phyloP scores from a whole-genome alignment of 2,329 filamentous ascomycete species.

The Paecilomyces sp. region DNA sequence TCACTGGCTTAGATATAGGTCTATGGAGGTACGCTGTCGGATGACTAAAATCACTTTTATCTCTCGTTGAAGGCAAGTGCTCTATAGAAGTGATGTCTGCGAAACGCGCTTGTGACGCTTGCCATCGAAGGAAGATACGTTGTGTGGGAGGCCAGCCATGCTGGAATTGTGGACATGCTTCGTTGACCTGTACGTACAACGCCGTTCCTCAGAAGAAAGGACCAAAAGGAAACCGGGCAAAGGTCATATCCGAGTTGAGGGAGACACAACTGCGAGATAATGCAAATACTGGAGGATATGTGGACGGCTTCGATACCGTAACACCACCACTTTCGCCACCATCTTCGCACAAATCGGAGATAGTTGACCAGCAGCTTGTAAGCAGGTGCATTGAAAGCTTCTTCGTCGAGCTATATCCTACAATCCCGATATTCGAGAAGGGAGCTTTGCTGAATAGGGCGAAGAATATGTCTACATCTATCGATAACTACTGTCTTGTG shows the following conservation, averaged over 20 bases:
- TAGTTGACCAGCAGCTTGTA: slow-evolving; percentile 57
- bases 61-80: background rate
- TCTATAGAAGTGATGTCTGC: background rate
- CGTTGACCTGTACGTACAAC: slow-evolving; percentile 66
- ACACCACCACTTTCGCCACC: background rate
- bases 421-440: slow-evolving; percentile 15
- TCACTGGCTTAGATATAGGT: background rate
- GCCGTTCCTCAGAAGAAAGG: slow-evolving; percentile 70
- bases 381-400: slow-evolving; percentile 63
- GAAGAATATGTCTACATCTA: slow-evolving; percentile 44
- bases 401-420: slow-evolving; percentile 48
- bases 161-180: slow-evolving; percentile 61
- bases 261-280: slow-evolving; percentile 50
- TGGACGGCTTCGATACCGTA: background rate
- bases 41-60: background rate
- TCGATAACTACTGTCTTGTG: slow-evolving; percentile 15
- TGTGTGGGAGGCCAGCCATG: slow-evolving; percentile 47
- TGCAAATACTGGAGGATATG: background rate
- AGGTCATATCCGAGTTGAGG: slow-evolving; percentile 67
- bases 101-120: slow-evolving; percentile 21
- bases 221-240: slow-evolving; percentile 65
- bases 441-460: slow-evolving; percentile 6
- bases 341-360: slow-evolving; percentile 40
- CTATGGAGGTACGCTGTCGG: background rate
- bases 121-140: slow-evolving; percentile 18